A percentile compares a stretch with the other conserved stretches of the same genome.
These are phyloP conservation scores for Jatropha curcas DNA, from an alignment of 345 rosid genomes.

Conservation along the genomic window DNA sequence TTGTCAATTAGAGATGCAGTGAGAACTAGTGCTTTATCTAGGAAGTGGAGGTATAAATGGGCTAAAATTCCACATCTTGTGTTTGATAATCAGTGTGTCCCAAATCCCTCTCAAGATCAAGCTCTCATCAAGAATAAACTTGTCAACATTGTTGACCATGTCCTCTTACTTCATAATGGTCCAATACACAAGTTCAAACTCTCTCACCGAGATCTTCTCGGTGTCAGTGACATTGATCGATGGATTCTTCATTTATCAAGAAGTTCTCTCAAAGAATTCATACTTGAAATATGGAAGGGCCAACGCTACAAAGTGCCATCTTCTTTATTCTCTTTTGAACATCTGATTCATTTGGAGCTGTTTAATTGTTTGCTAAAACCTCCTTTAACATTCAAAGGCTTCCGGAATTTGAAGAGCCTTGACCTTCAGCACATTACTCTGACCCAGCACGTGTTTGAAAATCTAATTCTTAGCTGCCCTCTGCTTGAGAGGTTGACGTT, in stretches of 20 bases:
- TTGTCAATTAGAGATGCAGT: constrained; percentile 64
- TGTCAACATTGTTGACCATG: constrained; percentile 56
- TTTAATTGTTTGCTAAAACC: constrained; percentile 67
- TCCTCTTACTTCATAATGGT: constrained; percentile 63
- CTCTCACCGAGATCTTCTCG: constrained; percentile 67
- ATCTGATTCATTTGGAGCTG: constrained; percentile 59
- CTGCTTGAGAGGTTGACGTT: constrained; percentile 61
- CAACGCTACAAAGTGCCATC: constrained; percentile 63
- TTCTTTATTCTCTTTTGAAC: constrained; percentile 48
- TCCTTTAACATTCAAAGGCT: constrained; percentile 55
- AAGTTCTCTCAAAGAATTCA: constrained; percentile 51
- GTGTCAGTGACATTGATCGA: constrained; percentile 60
- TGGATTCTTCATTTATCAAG: constrained; percentile 76
- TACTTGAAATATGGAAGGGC: constrained; percentile 78
- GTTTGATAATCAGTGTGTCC: constrained; percentile 52
- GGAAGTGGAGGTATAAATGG: constrained; percentile 69
- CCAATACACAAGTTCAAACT: constrained; percentile 63
- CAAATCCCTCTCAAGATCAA: constrained; percentile 51
- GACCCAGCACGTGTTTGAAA: constrained; percentile 55
- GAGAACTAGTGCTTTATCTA: constrained; percentile 59
- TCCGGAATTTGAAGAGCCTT: constrained; percentile 61
- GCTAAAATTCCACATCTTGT: constrained; percentile 55
- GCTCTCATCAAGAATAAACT: constrained; percentile 45
- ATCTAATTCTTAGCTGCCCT: constrained; percentile 52
- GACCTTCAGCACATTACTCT: constrained; percentile 70